These are phyloP conservation scores for Setomelanomma holmii DNA, from an alignment of 2,329 filamentous ascomycete genomes.

Conservation along the genomic window DNA sequence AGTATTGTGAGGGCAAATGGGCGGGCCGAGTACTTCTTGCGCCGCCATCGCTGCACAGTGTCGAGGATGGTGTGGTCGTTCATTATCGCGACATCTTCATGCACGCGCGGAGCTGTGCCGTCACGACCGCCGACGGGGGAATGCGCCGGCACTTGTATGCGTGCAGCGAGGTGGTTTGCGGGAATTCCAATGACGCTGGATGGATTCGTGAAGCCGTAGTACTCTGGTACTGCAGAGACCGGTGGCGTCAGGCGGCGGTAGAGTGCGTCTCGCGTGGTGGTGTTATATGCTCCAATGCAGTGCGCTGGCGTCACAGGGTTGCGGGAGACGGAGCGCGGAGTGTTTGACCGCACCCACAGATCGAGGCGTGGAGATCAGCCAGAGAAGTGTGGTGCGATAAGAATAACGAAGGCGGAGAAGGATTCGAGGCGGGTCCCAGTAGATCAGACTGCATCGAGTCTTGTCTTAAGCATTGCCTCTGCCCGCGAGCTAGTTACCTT, in stretches of 20 bases:
- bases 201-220: neutral
- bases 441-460: neutral
- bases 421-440: neutral
- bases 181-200: neutral
- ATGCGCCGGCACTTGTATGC: slow-evolving; percentile 13
- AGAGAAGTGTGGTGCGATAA: neutral
- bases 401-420: neutral
- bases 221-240: neutral
- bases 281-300: slow-evolving; percentile 1
- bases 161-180: neutral
- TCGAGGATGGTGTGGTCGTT: slow-evolving; percentile 23
- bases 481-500: neutral
- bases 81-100: slow-evolving; percentile 37
- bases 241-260: neutral
- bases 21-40: slow-evolving; percentile 45
- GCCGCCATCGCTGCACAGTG: slow-evolving; percentile 33
- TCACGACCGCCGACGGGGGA: neutral
- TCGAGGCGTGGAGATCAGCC: neutral
- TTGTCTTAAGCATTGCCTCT: neutral
- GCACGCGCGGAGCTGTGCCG: slow-evolving; percentile 2
- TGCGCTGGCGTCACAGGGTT: slow-evolving; percentile 19
- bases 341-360: slow-evolving; percentile 18
- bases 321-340: slow-evolving; percentile 25
- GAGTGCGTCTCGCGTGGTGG: neutral
- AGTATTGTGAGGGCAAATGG: slow-evolving; percentile 46